Percentiles rank a stretch among this genome's conserved stretches.
Conservation (phyloP, 805 yeast species). For the Myxozyma geophila region DNA sequence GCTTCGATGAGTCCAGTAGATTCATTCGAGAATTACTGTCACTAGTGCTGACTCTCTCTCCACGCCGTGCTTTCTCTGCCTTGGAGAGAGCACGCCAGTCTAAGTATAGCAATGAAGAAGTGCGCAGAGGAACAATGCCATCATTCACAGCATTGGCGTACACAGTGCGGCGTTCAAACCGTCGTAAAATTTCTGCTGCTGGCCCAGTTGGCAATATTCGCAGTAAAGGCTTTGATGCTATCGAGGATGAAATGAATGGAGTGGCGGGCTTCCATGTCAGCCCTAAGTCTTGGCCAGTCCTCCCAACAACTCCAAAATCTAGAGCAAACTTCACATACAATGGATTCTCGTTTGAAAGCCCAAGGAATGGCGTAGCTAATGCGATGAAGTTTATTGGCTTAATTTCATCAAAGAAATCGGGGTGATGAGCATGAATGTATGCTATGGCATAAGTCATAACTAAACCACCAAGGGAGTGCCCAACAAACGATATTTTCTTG, state of each 20-base stretch:
- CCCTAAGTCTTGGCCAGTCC: conserved; percentile 89
- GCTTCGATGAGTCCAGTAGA: neutral
- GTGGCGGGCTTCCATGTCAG: conserved; percentile 52
- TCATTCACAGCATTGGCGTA: conserved; percentile 92
- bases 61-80: conserved; percentile 49
- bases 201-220: conserved; percentile 77
- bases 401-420: conserved; percentile 67
- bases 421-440: conserved; percentile 64
- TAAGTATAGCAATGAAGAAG: conserved; percentile 76
- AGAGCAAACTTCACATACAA: conserved; percentile 80
- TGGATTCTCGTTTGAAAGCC: conserved; percentile 87
- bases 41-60: conserved; percentile 22
- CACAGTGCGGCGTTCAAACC: conserved; percentile 71
- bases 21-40: conserved; percentile 26
- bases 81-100: conserved; percentile 78
- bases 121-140: conserved; percentile 93
- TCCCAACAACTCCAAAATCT: conserved; percentile 87
- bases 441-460: conserved; percentile 91
- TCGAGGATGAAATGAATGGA: conserved; percentile 24
- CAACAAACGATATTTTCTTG: conserved; percentile 71
- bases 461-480: conserved; percentile 93
- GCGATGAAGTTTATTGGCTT: conserved; percentile 80
- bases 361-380: conserved; percentile 86
- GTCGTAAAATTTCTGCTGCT: conserved; percentile 63
- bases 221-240: conserved; percentile 61